Evolutionary conservation across 208 protist genomes (phyloP), one percentile per base, ranked within the genome.

Genomic region (Polymyxa betae): DNA sequence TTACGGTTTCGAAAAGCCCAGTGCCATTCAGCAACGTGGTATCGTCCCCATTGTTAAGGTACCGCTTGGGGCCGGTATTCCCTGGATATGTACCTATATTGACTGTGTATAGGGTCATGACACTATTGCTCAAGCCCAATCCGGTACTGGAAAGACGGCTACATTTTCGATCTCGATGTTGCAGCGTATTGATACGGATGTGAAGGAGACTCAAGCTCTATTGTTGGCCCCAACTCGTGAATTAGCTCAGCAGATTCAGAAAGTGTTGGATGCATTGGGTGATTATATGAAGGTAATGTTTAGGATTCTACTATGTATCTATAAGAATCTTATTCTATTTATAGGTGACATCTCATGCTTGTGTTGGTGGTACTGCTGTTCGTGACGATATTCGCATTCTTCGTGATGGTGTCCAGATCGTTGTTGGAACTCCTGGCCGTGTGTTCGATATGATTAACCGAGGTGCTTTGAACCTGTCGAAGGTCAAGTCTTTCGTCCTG

Each of bases 201-300:
- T 93, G 40, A 93, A 95, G n/a, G 94, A 96, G 87, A 95, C 96
- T 64, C 98, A 99, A 93, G 97, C 95, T 20, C 95, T 99, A 38
- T 95, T 99, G 60, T 95, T 99, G 0, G 97, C 97, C 29, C 98
- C 98, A 0, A 99, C 98, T 40, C 95, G 98, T 45, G 98, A 99
- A 94, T 95, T 99, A 20, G 98, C 98, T 45, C 89, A 96, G 89
- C 98, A 99, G 95, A 99, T 98, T 92, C 93, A 97, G 93, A 96
- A 97, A 90, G 95, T 99, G 49, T 72, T 94, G 24, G 44, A 91
- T 89, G 96, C 95, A 89, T 95, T 99, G 45, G 97, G 97, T 41
- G 95, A 97, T 92, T 95, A 97, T 95, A 97, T 99, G 44, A 0
- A 20, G n/a, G n/a, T n/a, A n/a, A n/a, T n/a, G n/a, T n/a, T n/a